phyloP scores from a whole-genome alignment of 768 basidiomycete genomes.

The Russula olivacea region DNA sequence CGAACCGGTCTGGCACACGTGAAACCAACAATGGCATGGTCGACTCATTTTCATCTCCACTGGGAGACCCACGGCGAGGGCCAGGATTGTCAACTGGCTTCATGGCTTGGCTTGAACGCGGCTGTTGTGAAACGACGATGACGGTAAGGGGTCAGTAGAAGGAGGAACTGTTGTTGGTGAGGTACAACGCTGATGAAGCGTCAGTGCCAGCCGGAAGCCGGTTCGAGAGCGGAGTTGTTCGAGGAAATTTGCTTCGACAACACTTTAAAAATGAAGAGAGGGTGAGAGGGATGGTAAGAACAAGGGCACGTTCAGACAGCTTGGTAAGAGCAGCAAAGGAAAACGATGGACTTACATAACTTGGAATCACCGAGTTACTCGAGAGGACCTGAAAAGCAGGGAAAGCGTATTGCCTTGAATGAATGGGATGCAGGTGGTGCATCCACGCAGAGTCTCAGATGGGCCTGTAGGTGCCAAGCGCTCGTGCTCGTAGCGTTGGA shows the following conservation, averaged over 20 bases:
- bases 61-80: constrained; percentile 31
- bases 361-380: constrained; percentile 7
- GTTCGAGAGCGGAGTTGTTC: constrained; percentile 12
- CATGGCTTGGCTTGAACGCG: constrained; percentile 34
- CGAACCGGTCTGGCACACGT: constrained; percentile 31
- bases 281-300: neutral
- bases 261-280: neutral
- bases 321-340: constrained; percentile 9
- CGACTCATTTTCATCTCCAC: constrained; percentile 27
- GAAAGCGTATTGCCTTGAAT: constrained; percentile 13
- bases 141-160: constrained; percentile 24
- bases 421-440: neutral
- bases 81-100: constrained; percentile 33
- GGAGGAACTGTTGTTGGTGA: constrained; percentile 12
- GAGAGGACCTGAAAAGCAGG: neutral
- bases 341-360: constrained; percentile 25
- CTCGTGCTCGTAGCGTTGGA: constrained; percentile 7
- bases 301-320: constrained; percentile 8
- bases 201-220: constrained; percentile 18
- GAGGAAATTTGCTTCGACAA: constrained; percentile 5
- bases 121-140: constrained; percentile 46
- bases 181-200: constrained; percentile 14
- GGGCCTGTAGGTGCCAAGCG: constrained; percentile 5
- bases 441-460: constrained; percentile 10
- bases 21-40: constrained; percentile 34